Conservation (phyloP, 352 stramenopile genomes). For the Pythium phragmitis region DNA sequence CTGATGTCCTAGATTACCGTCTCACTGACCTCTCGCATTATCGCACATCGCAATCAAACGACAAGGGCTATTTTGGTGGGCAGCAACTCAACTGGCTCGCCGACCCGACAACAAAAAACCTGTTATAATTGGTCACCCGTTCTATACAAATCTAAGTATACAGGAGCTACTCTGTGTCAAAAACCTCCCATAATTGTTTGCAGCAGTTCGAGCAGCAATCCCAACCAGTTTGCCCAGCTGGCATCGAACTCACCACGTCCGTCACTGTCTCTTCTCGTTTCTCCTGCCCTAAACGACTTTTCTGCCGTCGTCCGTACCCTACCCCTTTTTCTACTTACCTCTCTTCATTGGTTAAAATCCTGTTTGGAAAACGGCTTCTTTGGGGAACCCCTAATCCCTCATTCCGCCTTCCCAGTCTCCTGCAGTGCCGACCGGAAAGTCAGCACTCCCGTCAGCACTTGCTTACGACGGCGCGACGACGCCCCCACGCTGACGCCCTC, state of each 20-base stretch:
- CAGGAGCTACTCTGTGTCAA: neutral
- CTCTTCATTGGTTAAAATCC: constrained; percentile 5
- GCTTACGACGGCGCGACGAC: neutral
- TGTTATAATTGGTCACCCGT: neutral
- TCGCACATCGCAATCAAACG: constrained; percentile 6
- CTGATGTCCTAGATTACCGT: constrained; percentile 4
- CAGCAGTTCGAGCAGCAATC: too few relatives aligned
- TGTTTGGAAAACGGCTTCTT: constrained; percentile 19
- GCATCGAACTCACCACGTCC: neutral
- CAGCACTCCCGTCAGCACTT: neutral
- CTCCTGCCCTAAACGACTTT: too few relatives aligned
- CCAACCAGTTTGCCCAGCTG: neutral
- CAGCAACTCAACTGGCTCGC: constrained; percentile 12
- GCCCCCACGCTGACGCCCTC: neutral
- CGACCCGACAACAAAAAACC: constrained; percentile 12
- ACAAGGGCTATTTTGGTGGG: neutral
- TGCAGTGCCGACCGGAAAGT: constrained; percentile 3
- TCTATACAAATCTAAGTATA: neutral
- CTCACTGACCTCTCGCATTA: neutral
- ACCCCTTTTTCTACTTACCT: neutral
- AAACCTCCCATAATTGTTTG: too few relatives aligned
- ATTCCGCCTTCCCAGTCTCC: neutral
- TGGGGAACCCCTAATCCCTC: neutral
- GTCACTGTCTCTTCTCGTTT: constrained; percentile 7
- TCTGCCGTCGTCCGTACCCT: neutral